These are phyloP conservation scores for sunflower (Helianthus annuus) DNA, from an alignment of 129 eudicot genomes.

Conservation along the genomic window HanXRQr2.0-SUNRISE NC_035438.2:15170229-15170728, in stretches of 20 bases:
- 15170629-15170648: no score
- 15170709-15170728: no score
- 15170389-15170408: no score
- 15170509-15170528: conserved; percentile 24
- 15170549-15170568: conserved; percentile 38
- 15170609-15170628: no score
- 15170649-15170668: no score
- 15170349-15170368: no score
- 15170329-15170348: no score
- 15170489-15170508: conserved; percentile 43
- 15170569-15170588: no score
- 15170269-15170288: not conserved
- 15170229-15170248: conserved; percentile 35
- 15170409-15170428: conserved; percentile 31
- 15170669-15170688: no score
- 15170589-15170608: no score
- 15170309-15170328: conserved; percentile 12
- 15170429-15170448: conserved; percentile 38
- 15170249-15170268: conserved; percentile 36
- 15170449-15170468: conserved; percentile 85
- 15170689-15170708: no score
- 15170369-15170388: not conserved
- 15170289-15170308: no score
- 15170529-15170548: conserved; percentile 80
- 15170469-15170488: conserved; percentile 77